Conservation (phyloP, 2,329 filamentous ascomycete genomes). For the Neoscytalidium dimidiatum region DNA sequence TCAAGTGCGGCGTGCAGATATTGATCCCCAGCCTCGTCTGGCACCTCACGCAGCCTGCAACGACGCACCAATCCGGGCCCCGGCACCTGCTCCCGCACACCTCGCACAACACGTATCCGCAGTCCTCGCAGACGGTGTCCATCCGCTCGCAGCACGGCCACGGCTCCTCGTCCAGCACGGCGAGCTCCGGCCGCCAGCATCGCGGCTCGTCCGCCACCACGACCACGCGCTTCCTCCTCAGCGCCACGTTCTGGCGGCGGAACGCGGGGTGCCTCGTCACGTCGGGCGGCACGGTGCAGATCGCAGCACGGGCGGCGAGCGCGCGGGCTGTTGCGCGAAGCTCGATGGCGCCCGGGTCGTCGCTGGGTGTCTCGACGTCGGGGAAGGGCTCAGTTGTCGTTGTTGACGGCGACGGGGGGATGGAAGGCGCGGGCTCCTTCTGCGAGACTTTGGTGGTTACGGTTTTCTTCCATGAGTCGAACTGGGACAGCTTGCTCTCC, state of each 20-base stretch:
- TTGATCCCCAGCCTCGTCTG: constrained; percentile 8
- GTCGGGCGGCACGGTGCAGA: not conserved
- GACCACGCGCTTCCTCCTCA: not conserved
- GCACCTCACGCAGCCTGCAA: not conserved
- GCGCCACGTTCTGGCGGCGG: not conserved
- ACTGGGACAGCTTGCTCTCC: not conserved
- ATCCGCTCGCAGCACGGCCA: not conserved
- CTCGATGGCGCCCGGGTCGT: not conserved
- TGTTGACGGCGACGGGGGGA: not conserved
- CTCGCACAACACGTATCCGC: constrained; percentile 1
- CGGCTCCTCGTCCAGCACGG: not conserved
- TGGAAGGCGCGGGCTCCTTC: not conserved
- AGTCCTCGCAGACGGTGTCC: constrained; percentile 10
- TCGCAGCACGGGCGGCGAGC: not conserved
- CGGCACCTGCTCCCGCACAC: constrained; percentile 4
- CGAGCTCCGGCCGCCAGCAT: not conserved
- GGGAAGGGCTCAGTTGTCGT: not conserved
- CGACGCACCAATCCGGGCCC: constrained; percentile 4
- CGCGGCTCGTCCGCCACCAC: not conserved
- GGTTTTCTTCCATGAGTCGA: constrained; percentile 1
- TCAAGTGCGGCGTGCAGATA: constrained; percentile 5
- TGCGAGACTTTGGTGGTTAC: not conserved
- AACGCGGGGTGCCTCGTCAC: not conserved
- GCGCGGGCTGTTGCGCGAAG: not conserved
- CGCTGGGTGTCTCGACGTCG: not conserved